These are phyloP conservation scores for Neurospora sp. DNA, from an alignment of 2,329 filamentous ascomycete species.

Conservation along the genomic window DNA sequence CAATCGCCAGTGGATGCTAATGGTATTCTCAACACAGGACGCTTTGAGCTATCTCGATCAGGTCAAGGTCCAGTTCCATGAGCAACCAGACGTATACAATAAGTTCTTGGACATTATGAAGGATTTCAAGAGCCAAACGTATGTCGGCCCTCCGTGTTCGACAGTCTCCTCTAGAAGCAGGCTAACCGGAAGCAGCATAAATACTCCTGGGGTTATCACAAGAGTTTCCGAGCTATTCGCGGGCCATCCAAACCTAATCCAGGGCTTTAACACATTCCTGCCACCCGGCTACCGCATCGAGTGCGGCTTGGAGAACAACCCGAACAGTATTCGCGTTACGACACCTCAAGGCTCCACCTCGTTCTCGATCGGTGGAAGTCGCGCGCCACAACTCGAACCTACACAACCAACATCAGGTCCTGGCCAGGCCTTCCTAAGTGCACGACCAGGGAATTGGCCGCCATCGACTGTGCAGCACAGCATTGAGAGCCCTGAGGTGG, in stretches of 20 bases:
- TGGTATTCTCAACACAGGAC: slow-evolving; percentile 29
- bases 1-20: slow-evolving; percentile 5
- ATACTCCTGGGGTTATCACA: slow-evolving; percentile 95
- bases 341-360: slow-evolving; percentile 97
- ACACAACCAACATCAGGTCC: slow-evolving; percentile 26
- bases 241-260: slow-evolving; percentile 88
- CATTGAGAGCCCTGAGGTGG: slow-evolving; percentile 52
- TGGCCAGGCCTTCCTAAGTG: slow-evolving; percentile 36
- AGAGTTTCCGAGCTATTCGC: slow-evolving; percentile 92
- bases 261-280: slow-evolving; percentile 96
- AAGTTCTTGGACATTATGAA: slow-evolving; percentile 98
- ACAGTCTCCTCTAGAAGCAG: not conserved
- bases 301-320: slow-evolving; percentile 86
- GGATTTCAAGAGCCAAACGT: slow-evolving; percentile 97
- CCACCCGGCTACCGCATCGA: slow-evolving; percentile 95
- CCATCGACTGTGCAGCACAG: slow-evolving; percentile 40
- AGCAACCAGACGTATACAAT: slow-evolving; percentile 96
- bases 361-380: slow-evolving; percentile 61
- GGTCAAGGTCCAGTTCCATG: slow-evolving; percentile 95
- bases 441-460: slow-evolving; percentile 43
- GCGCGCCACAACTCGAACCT: slow-evolving; percentile 37
- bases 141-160: slow-evolving; percentile 28
- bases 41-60: slow-evolving; percentile 95
- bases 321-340: slow-evolving; percentile 91
- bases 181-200: slow-evolving; percentile 50